Percentiles rank a stretch among this genome's conserved stretches.
Evolutionary conservation across 2,329 filamentous ascomycete species (phyloP).

Genomic region (Colletotrichum cordylinicola): DNA sequence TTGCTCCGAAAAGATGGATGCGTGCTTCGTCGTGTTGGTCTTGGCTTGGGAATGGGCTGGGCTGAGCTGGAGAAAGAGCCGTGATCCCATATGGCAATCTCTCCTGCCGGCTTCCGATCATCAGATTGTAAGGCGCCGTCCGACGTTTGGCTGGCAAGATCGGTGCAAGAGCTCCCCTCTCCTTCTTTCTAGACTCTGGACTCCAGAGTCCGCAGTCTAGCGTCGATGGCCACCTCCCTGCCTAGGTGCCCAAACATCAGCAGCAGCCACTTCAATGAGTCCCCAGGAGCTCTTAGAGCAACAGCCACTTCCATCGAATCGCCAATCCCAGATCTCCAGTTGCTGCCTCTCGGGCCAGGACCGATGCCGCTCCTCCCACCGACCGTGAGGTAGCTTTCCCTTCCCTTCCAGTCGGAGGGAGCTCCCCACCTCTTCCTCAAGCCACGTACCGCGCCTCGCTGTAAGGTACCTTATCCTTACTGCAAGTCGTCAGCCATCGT

Average conservation of each 20-base stretch:
- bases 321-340: not conserved
- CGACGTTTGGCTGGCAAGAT: not conserved
- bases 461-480: not conserved
- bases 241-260: not conserved
- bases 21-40: not conserved
- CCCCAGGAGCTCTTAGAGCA: not conserved
- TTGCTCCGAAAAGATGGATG: not conserved
- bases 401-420: not conserved
- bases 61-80: not conserved
- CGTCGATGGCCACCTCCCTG: not conserved
- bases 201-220: not conserved
- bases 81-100: not conserved
- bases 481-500: not conserved
- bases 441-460: not conserved
- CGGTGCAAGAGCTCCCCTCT: not conserved
- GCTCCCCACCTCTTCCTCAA: not conserved
- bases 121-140: not conserved
- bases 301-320: not conserved
- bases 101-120: not conserved
- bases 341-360: not conserved
- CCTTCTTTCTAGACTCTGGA: not conserved
- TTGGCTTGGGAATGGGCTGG: not conserved
- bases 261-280: not conserved
- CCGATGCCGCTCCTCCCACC: not conserved
- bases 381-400: not conserved